Percentiles rank a stretch among this genome's conserved stretches.
Conservation (phyloP, 2,329 filamentous ascomycete genomes). For the Diplodia scrobiculata region DNA sequence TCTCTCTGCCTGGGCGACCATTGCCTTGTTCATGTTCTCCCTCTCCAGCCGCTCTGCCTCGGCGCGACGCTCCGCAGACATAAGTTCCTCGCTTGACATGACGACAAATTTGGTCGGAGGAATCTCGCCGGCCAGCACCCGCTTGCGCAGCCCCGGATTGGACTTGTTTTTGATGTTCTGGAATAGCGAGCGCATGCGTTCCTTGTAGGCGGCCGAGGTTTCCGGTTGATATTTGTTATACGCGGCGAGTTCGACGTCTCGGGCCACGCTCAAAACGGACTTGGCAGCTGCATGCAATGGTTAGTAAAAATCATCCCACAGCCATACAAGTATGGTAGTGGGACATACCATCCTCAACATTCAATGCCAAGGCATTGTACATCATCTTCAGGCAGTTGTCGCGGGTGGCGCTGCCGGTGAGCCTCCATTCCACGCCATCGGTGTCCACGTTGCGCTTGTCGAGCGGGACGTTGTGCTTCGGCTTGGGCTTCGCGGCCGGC, state of each 20-base stretch:
- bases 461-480: constrained; percentile 59
- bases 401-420: constrained; percentile 72
- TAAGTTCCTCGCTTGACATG: constrained; percentile 90
- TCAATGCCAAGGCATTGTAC: constrained; percentile 86
- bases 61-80: constrained; percentile 77
- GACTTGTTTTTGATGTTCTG: constrained; percentile 92
- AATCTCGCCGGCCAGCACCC: constrained; percentile 76
- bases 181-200: constrained; percentile 88
- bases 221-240: constrained; percentile 70
- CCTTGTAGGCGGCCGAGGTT: constrained; percentile 70
- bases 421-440: constrained; percentile 77
- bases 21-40: constrained; percentile 96
- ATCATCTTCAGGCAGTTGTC: constrained; percentile 87
- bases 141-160: constrained; percentile 74
- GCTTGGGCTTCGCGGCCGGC: constrained; percentile 54
- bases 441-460: constrained; percentile 79
- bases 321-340: constrained; percentile 10
- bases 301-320: background rate
- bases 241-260: constrained; percentile 76
- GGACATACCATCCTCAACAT: constrained; percentile 57
- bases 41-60: constrained; percentile 75
- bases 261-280: constrained; percentile 66
- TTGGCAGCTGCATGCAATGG: constrained; percentile 53
- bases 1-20: constrained; percentile 90
- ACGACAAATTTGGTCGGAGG: constrained; percentile 71